These are phyloP conservation scores for Penicillium odoratum DNA, from an alignment of 495 filamentous ascomycete genomes.

Conservation along the genomic window DNA sequence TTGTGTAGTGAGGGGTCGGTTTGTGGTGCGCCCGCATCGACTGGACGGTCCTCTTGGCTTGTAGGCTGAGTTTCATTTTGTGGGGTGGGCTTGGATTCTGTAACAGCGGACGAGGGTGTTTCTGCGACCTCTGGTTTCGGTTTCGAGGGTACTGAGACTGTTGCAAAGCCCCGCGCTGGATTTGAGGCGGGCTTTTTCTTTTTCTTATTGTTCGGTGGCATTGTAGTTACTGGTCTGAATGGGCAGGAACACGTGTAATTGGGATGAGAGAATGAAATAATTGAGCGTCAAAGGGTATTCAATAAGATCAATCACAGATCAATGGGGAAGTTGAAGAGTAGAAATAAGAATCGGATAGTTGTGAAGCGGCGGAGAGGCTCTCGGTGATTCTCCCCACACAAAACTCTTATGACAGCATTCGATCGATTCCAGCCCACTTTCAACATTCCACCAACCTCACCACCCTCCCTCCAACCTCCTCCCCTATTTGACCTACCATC, in stretches of 20 bases:
- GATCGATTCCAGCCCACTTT: conserved; percentile 29
- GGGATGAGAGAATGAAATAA: background rate
- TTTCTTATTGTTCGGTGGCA: conserved; percentile 80
- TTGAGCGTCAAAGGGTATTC: background rate
- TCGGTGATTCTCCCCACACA: conserved; percentile 29
- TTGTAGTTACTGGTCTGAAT: conserved; percentile 30
- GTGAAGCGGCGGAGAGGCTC: conserved; percentile 20
- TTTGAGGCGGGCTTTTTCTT: conserved; percentile 83
- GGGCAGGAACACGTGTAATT: background rate
- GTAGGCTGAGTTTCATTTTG: conserved; percentile 42
- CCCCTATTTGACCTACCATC: conserved; percentile 34
- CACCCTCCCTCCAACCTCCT: conserved; percentile 16
- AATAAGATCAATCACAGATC: conserved; percentile 8
- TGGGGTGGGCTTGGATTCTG: conserved; percentile 39
- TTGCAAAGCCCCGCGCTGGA: conserved; percentile 88
- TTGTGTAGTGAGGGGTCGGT: conserved; percentile 42
- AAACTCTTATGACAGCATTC: conserved; percentile 53
- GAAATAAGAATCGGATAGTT: conserved; percentile 22
- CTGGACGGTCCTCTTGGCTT: conserved; percentile 20
- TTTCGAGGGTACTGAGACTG: conserved; percentile 85
- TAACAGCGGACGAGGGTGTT: conserved; percentile 31
- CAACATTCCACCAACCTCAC: conserved; percentile 15
- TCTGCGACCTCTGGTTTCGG: conserved; percentile 37
- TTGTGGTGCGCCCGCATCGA: conserved; percentile 20
- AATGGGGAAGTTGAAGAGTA: conserved; percentile 6